These are phyloP conservation scores for Penicillium simplicissimum DNA, from an alignment of 495 filamentous ascomycete species.

Conservation along the genomic window DNA sequence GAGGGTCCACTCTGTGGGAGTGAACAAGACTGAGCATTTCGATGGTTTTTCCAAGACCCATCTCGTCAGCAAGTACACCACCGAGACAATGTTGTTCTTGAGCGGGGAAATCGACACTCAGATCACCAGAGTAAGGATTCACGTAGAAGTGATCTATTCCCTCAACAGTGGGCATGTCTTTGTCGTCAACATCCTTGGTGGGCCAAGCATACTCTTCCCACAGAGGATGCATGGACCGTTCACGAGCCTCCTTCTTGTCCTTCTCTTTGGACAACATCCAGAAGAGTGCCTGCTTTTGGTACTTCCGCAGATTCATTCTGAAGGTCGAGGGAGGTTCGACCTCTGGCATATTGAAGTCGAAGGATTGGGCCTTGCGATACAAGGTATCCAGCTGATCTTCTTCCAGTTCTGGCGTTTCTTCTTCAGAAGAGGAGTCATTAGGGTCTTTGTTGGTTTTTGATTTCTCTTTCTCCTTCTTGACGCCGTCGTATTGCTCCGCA, in stretches of 20 bases:
- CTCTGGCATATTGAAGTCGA: slow-evolving; percentile 90
- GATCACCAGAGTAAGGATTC: slow-evolving; percentile 93
- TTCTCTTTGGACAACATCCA: slow-evolving; percentile 97
- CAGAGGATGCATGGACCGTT: slow-evolving; percentile 89
- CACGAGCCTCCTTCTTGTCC: slow-evolving; percentile 62
- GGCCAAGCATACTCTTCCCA: slow-evolving; percentile 98
- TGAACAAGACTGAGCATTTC: slow-evolving; percentile 96
- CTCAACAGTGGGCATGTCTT: slow-evolving; percentile 62
- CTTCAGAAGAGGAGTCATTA: slow-evolving; percentile 60
- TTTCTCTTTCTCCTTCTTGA: slow-evolving; percentile 55
- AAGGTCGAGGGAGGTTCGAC: slow-evolving; percentile 81
- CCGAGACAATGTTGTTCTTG: slow-evolving; percentile 95
- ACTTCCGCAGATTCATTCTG: slow-evolving; percentile 79
- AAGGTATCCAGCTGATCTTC: slow-evolving; percentile 92
- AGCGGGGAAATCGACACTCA: slow-evolving; percentile 87
- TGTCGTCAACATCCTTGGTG: slow-evolving; percentile 80
- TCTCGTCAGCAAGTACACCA: slow-evolving; percentile 91
- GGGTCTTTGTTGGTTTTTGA: slow-evolving; percentile 37
- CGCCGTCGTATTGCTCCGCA: slow-evolving; percentile 74
- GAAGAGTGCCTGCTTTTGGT: slow-evolving; percentile 91
- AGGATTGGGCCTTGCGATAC: slow-evolving; percentile 95
- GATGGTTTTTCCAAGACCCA: slow-evolving; percentile 91
- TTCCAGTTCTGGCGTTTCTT: slow-evolving; percentile 89
- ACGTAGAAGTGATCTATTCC: slow-evolving; percentile 80
- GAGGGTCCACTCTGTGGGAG: slow-evolving; percentile 63